Evolutionary conservation across 2,329 filamentous ascomycete species (phyloP), one percentile per base, ranked within the genome.

Genomic region (Penicillium nordicum): DNA sequence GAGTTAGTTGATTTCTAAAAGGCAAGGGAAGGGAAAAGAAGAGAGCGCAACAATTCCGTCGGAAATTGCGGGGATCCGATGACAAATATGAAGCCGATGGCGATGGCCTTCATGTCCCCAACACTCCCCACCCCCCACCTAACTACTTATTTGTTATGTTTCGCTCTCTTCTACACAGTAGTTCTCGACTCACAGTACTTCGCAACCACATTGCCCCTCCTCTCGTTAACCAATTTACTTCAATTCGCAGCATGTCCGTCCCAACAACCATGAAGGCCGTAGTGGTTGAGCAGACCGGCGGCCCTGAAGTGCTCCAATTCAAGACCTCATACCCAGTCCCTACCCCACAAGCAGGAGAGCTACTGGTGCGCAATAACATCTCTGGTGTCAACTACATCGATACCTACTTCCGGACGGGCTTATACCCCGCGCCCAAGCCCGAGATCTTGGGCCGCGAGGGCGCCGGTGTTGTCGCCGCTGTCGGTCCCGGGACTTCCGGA

Each of bases 371-470:
- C 75, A 96, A 96, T 74, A 84, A 87, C 61, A 89, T 84, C 70
- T 81, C 88, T 47, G 92, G 92, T 57, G 79, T 96, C 59, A 96
- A 96, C 76, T 96, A 84, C 76, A 95, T 96, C 68, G 92, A 96
- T 75, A 96, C 84, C 38, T 96, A 96, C 77, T 95, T 92, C 82
- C 90, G 92, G 71, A 85, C 83, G 12, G 92, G 92, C 11, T 83
- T 96, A 49, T 96, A 96, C 79, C 78, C 86, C 1, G 81, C 88
- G 0, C 71, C 77, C 1, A 85, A 89, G 65, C 92, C 92, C 5
- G 82, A 89, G 66, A 86, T 87, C 49, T 86, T 93, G 21, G 92
- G 92, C 59, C 87, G 88, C 66, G 92, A 97, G 78, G 89, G 82
- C 57, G 82, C 85, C 56, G 92, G 92, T 58, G 85, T 82, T 40